These are phyloP conservation scores for Passalora sequoiae DNA, from an alignment of 2,329 filamentous ascomycete species.

Conservation along the genomic window DNA sequence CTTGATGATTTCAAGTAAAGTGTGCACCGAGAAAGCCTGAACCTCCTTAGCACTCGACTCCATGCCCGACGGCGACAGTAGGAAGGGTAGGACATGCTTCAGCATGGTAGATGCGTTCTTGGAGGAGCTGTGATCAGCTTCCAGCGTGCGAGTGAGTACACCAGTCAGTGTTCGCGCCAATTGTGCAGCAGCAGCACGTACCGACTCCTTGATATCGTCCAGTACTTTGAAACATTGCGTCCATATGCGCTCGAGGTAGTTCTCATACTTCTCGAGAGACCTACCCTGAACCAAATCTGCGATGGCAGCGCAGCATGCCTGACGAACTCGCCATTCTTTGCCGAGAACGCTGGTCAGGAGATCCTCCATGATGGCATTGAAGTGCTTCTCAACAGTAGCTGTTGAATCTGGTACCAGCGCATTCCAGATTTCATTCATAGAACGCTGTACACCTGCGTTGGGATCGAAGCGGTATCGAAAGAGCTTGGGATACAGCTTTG, in stretches of 20 bases:
- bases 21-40: conserved; percentile 70
- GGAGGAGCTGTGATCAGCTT: conserved; percentile 63
- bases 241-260: conserved; percentile 82
- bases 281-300: conserved; percentile 81
- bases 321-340: conserved; percentile 86
- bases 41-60: conserved; percentile 87
- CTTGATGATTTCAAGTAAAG: conserved; percentile 83
- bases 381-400: conserved; percentile 70
- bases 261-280: conserved; percentile 63
- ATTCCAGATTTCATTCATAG: conserved; percentile 98
- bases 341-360: conserved; percentile 79
- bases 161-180: conserved; percentile 81
- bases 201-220: conserved; percentile 92
- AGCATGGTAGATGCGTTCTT: conserved; percentile 74
- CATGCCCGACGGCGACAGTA: conserved; percentile 81
- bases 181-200: conserved; percentile 72
- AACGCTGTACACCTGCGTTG: conserved; percentile 83
- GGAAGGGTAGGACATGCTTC: conserved; percentile 79
- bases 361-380: conserved; percentile 84
- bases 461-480: conserved; percentile 94
- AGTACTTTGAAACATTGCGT: conserved; percentile 80
- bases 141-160: conserved; percentile 76
- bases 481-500: conserved; percentile 90
- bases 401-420: conserved; percentile 86
- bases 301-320: conserved; percentile 87